Conservation (phyloP, 805 yeast genomes). For the Nakazawaea ambrosiae region DNA sequence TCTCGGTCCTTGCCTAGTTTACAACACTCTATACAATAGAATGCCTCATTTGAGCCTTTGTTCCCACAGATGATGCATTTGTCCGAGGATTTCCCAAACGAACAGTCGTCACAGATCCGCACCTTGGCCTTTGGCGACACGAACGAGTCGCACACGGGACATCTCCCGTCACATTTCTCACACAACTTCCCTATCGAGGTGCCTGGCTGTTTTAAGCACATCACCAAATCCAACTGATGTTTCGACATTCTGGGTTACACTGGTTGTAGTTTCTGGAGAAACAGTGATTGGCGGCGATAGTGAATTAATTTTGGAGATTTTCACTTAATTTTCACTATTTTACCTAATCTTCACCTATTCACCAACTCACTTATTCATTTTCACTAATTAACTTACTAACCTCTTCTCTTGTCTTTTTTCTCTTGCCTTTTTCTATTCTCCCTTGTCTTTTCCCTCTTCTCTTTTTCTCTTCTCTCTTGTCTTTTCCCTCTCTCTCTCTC, state of each 20-base stretch:
- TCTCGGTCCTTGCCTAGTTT: slow-evolving; percentile 73
- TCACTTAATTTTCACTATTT: no score
- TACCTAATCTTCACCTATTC: no score
- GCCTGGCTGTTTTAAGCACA: slow-evolving; percentile 86
- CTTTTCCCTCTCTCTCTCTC: no score
- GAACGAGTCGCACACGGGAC: slow-evolving; percentile 85
- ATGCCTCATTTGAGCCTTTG: slow-evolving; percentile 62
- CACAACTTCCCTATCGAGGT: slow-evolving; percentile 64
- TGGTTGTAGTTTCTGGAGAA: no score
- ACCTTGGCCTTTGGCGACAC: slow-evolving; percentile 66
- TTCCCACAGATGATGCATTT: slow-evolving; percentile 78
- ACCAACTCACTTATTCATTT: no score
- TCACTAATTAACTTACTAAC: no score
- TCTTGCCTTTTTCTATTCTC: no score
- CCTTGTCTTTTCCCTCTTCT: no score
- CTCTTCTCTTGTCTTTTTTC: no score
- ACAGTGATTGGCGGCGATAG: no score
- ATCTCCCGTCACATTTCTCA: slow-evolving; percentile 82
- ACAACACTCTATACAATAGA: slow-evolving; percentile 83
- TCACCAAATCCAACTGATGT: slow-evolving; percentile 78
- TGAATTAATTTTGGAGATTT: no score
- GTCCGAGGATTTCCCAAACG: slow-evolving; percentile 57
- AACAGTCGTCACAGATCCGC: slow-evolving; percentile 78
- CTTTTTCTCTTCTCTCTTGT: no score
- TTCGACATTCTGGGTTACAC: slow-evolving; percentile 70